Base-by-base conservation (phyloP, 306 rosid species). In the apple (Malus domestica) region DNA sequence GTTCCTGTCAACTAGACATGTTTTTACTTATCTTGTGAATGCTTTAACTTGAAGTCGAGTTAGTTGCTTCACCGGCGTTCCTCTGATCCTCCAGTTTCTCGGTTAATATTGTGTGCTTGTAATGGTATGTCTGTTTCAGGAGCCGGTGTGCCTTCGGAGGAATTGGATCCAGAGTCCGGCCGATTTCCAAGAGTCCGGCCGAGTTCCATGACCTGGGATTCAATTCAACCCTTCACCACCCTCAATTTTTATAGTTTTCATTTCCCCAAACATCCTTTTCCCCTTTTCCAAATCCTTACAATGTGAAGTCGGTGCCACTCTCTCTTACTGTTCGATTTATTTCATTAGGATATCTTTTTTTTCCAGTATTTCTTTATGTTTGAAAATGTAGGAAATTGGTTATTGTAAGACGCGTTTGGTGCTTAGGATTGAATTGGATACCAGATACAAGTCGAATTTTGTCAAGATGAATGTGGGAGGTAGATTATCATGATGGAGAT, bases 121-220 rank as follows among this genome's bases (percentile, higher is more conserved):
- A 11, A 60, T 23, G 58, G 68, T 58, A 8, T 38, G 11, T 58
- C 19, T 73, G 55, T 49, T 73, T 73, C 77, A 73, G 77, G 68
- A 40, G 13, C 25, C 42, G 77, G 16, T 40, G 68, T 46, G 40
- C 42, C 40, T 25, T 45, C 6, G 68, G 14, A 38, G 25, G 67
- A 38, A 40, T 33, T 8, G 54, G 67, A 58, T 35, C 3, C 35
- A 1, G 32, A 25, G 10, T 60, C 68, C 7, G 45, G 66, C 77
- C 19, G 57, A 59, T 23, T 72, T 23, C 4, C 8, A 7, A 1
- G 32, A 25, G 10, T 60, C 68, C 7, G 45, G 66, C 77, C 19
- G 57, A 59, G 35, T 72, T 23, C 4, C 8, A 7, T 61, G 4
- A 27, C 9, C 20, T 27, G 35, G 66, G 64, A 59, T 59, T 59